Conservation (phyloP, 495 filamentous ascomycete species). For the Penicillium coprophilum region DNA sequence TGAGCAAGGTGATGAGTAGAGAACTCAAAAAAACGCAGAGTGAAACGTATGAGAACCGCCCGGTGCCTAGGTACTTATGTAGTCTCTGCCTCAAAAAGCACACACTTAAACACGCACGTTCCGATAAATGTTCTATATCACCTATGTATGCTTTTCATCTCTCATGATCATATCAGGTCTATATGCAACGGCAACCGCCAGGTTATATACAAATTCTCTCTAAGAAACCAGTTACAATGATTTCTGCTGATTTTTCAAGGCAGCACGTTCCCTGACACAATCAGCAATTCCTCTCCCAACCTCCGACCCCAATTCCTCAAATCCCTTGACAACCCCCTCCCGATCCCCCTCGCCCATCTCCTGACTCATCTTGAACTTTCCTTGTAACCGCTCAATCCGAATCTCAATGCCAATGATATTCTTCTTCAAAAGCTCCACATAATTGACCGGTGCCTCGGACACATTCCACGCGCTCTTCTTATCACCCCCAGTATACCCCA, state of each 20-base stretch:
- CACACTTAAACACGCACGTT: neutral
- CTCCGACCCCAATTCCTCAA: conserved; percentile 43
- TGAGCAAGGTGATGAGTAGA: neutral
- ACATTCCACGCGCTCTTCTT: conserved; percentile 46
- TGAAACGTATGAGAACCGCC: neutral
- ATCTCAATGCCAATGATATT: conserved; percentile 55
- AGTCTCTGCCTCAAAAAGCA: neutral
- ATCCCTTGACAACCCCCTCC: conserved; percentile 49
- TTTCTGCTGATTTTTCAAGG: conserved; percentile 17
- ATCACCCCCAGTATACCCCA: conserved; percentile 42
- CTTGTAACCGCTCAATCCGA: conserved; percentile 43
- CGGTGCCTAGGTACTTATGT: neutral
- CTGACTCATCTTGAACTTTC: conserved; percentile 61
- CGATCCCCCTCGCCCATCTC: conserved; percentile 48
- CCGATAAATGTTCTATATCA: neutral
- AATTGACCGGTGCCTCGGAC: conserved; percentile 47
- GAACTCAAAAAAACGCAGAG: neutral
- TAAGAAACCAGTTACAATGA: neutral
- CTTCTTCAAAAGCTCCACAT: conserved; percentile 50
- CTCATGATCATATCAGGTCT: neutral
- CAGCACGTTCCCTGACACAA: conserved; percentile 41
- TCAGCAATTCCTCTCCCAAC: conserved; percentile 36
- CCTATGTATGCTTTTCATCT: neutral
- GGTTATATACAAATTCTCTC: neutral
- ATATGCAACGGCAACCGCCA: neutral